phyloP scores from a whole-genome alignment of 306 rosid genomes.

The Cicer pinnatifidum region DNA sequence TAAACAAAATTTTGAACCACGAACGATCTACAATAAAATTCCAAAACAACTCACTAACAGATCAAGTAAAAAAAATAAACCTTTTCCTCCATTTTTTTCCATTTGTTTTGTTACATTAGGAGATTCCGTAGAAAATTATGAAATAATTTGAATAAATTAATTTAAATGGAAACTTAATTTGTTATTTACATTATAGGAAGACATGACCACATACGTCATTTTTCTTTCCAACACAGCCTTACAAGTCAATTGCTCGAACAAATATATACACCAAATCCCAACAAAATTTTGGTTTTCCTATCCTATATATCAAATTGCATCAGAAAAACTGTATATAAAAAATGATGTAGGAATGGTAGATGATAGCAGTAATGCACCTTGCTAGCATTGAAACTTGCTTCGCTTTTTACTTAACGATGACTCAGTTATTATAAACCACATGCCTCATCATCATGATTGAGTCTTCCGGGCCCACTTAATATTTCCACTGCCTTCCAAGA shows the following conservation, averaged over 20 bases:
- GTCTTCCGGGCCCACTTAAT: neutral
- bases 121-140: neutral
- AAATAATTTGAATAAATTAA: neutral
- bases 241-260: slow-evolving; percentile 20
- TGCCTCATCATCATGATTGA: slow-evolving; percentile 27
- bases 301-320: neutral
- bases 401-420: slow-evolving; percentile 9
- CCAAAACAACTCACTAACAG: neutral
- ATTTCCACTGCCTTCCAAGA: slow-evolving; percentile 19
- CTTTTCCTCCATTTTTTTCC: neutral
- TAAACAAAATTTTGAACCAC: neutral
- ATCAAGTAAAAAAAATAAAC: neutral
- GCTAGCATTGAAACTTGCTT: slow-evolving; percentile 30
- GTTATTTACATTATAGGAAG: slow-evolving; percentile 34
- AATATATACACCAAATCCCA: slow-evolving; percentile 24
- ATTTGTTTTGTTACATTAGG: neutral
- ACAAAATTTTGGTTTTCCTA: slow-evolving; percentile 25
- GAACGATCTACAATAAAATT: neutral
- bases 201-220: slow-evolving; percentile 3
- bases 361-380: neutral
- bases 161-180: neutral
- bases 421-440: neutral
- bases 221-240: neutral
- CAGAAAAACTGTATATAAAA: neutral
- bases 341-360: slow-evolving; percentile 37